Percentiles rank a stretch among this genome's conserved stretches.
Conservation (phyloP, 108 stramenopile species). For the Seminavis robusta region DNA sequence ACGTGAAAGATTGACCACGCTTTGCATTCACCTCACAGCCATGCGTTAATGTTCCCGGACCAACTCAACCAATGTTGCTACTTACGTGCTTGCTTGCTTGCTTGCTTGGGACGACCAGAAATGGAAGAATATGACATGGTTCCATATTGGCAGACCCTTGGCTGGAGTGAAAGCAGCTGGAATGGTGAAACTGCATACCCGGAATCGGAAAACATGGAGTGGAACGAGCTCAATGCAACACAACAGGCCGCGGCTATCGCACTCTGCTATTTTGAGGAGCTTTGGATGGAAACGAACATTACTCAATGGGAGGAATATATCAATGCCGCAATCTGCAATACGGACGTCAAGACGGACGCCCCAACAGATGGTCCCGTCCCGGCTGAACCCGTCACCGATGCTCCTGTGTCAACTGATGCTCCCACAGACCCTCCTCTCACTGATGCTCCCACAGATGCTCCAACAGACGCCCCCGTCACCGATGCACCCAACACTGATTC, state of each 20-base stretch:
- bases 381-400: neutral
- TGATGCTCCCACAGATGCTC: neutral
- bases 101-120: too few relatives aligned
- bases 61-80: too few relatives aligned
- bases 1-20: too few relatives aligned
- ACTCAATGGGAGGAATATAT: neutral
- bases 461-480: neutral
- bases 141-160: neutral
- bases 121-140: neutral
- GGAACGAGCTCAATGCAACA: neutral
- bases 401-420: neutral
- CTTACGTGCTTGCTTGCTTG: too few relatives aligned
- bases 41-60: too few relatives aligned
- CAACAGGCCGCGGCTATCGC: neutral
- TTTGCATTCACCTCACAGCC: too few relatives aligned
- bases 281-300: neutral
- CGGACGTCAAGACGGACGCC: too few relatives aligned
- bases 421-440: neutral
- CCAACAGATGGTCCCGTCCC: too few relatives aligned
- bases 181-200: conserved; percentile 1
- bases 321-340: neutral
- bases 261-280: neutral
- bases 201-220: neutral
- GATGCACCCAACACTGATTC: neutral
- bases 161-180: neutral